Percentiles rank a stretch among this genome's conserved stretches.
Conservation (phyloP, 345 rosid genomes). For the Nasturtium officinale region DNA sequence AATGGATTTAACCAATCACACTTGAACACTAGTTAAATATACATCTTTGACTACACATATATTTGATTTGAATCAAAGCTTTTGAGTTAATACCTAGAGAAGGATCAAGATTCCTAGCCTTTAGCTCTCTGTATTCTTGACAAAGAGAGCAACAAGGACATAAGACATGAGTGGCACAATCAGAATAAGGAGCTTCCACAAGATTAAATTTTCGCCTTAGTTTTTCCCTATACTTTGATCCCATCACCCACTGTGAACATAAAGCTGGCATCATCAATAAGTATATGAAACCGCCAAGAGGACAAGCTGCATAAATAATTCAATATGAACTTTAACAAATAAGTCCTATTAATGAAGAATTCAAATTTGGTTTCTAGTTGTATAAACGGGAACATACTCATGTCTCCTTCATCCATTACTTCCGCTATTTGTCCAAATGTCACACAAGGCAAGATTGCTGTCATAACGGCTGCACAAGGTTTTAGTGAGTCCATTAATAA, state of each 20-base stretch:
- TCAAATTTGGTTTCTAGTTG: not conserved
- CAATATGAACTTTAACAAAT: not conserved
- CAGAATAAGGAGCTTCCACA: conserved; percentile 55
- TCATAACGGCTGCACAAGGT: conserved; percentile 44
- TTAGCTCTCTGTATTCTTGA: conserved; percentile 60
- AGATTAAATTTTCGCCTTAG: conserved; percentile 49
- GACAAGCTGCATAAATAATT: conserved; percentile 45
- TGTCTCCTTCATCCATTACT: conserved; percentile 54
- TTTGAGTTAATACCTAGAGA: conserved; percentile 46
- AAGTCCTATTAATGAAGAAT: not conserved
- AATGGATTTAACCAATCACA: not conserved
- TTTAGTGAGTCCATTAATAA: not conserved
- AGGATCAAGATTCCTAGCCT: conserved; percentile 50
- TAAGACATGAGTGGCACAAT: conserved; percentile 46
- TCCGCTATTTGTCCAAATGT: conserved; percentile 60
- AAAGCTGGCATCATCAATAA: conserved; percentile 51
- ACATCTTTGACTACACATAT: conserved; percentile 10
- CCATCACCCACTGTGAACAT: conserved; percentile 58
- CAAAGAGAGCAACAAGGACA: conserved; percentile 53
- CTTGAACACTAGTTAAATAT: not conserved
- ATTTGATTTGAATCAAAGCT: not conserved
- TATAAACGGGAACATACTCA: conserved; percentile 39
- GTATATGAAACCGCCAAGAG: conserved; percentile 46
- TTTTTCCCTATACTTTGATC: conserved; percentile 54
- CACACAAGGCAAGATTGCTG: conserved; percentile 49